A percentile compares a stretch with the other conserved stretches of the same genome.
phyloP scores from a whole-genome alignment of 2,329 filamentous ascomycete species.

The Conoideocrella luteorostrata region DNA sequence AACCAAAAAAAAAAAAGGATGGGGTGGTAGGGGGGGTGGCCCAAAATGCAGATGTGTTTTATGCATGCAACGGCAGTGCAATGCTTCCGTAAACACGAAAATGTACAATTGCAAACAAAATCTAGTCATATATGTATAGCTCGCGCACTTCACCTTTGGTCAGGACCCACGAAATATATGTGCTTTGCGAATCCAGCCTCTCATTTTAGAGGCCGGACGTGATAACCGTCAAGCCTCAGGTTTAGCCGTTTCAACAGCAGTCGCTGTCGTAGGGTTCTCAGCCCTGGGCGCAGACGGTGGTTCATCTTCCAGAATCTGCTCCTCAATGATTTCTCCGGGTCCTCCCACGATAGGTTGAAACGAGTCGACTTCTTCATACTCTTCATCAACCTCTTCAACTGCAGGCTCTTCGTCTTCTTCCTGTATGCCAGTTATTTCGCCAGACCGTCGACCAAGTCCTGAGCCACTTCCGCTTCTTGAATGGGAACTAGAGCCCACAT shows the following conservation, averaged over 20 bases:
- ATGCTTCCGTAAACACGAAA: no score
- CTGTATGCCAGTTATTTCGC: slow-evolving; percentile 63
- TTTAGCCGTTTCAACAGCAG: background rate
- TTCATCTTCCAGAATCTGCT: slow-evolving; percentile 40
- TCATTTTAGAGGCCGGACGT: no score
- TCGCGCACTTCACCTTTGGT: no score
- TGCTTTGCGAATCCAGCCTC: no score
- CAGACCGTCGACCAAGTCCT: slow-evolving; percentile 59
- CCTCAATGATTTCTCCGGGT: slow-evolving; percentile 38
- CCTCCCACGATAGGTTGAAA: slow-evolving; percentile 46
- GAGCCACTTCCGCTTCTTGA: slow-evolving; percentile 57
- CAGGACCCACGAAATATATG: no score
- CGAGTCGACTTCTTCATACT: slow-evolving; percentile 52
- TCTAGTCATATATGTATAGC: no score
- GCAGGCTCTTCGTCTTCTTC: slow-evolving; percentile 54
- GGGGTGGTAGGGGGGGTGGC: no score
- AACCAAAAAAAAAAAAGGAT: background rate
- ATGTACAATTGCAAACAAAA: no score
- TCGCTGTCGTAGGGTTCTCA: background rate
- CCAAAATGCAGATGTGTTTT: no score
- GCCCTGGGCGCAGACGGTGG: slow-evolving; percentile 1
- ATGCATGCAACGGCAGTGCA: no score
- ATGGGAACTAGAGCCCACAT: slow-evolving; percentile 32
- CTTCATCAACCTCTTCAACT: slow-evolving; percentile 32
- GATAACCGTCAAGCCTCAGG: background rate